These are phyloP conservation scores for Hanseniaspora gamundiae DNA, from an alignment of 1,139 yeast genomes.

Conservation along the genomic window DNA sequence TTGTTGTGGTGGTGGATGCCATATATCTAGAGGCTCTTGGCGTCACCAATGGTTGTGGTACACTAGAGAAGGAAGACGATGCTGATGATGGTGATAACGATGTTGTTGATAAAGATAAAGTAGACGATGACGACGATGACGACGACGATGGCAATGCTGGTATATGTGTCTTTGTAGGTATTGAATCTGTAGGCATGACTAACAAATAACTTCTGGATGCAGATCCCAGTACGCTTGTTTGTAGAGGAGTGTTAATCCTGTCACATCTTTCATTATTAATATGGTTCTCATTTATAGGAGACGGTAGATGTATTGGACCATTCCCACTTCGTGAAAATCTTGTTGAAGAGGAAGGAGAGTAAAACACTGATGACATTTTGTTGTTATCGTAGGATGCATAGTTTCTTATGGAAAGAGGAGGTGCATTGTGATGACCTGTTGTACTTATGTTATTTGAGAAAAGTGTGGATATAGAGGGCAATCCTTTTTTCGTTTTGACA, in stretches of 20 bases:
- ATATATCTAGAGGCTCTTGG: not conserved
- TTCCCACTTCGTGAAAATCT: not conserved
- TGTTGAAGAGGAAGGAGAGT: not conserved
- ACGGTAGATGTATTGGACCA: not conserved
- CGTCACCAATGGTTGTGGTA: not conserved
- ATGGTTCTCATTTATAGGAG: not conserved
- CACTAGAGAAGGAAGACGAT: not conserved
- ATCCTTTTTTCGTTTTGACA: not conserved
- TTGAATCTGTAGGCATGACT: no score
- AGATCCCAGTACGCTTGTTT: no score
- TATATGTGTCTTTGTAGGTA: not conserved
- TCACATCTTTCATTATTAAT: not conserved
- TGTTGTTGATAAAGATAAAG: not conserved
- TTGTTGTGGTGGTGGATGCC: no score
- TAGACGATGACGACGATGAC: not conserved
- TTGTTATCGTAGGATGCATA: no score
- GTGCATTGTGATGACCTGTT: no score
- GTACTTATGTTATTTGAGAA: not conserved
- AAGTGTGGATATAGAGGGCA: not conserved
- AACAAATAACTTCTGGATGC: no score
- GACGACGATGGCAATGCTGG: no score
- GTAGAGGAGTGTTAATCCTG: no score
- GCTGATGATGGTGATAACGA: not conserved
- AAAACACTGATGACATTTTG: not conserved
- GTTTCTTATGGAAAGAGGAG: no score